phyloP scores from a whole-genome alignment of 805 yeast species.

The Lachancea cidri region DNA sequence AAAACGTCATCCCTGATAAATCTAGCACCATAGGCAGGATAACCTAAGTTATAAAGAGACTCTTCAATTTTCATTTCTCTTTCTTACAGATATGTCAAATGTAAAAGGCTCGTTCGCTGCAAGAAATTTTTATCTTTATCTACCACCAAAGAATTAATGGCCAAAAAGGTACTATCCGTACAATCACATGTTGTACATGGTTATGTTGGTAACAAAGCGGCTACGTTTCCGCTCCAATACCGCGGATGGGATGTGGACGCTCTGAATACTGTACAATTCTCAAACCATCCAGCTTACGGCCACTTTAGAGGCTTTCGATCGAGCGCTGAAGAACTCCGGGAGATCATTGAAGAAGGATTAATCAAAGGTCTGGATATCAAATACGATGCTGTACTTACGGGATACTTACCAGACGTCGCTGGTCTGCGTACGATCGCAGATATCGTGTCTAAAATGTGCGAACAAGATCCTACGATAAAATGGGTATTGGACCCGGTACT shows the following conservation, averaged over 20 bases:
- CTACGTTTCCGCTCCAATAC: slow-evolving; percentile 82
- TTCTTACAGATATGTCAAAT: neutral
- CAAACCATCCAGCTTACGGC: slow-evolving; percentile 91
- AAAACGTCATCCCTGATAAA: slow-evolving; percentile 58
- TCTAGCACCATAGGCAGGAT: slow-evolving; percentile 77
- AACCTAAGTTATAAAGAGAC: slow-evolving; percentile 42
- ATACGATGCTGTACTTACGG: slow-evolving; percentile 70
- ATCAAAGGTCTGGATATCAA: slow-evolving; percentile 38
- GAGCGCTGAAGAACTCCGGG: slow-evolving; percentile 40
- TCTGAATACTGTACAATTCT: slow-evolving; percentile 79
- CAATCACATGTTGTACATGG: slow-evolving; percentile 96
- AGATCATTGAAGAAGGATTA: slow-evolving; percentile 51
- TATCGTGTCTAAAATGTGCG: slow-evolving; percentile 34
- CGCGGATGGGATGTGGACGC: slow-evolving; percentile 92
- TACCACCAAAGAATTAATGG: slow-evolving; percentile 2
- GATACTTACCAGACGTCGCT: slow-evolving; percentile 66
- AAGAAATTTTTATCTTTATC: neutral
- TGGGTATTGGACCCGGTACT: slow-evolving; percentile 87
- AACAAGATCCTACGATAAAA: slow-evolving; percentile 28
- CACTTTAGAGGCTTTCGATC: slow-evolving; percentile 54
- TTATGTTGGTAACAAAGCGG: slow-evolving; percentile 88
- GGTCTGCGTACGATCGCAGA: slow-evolving; percentile 47
- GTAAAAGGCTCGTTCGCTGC: neutral
- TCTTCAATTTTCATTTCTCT: slow-evolving; percentile 22
- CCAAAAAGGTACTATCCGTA: slow-evolving; percentile 43